Conservation (phyloP, 768 basidiomycete species). For the Kwoniella sp. region DNA sequence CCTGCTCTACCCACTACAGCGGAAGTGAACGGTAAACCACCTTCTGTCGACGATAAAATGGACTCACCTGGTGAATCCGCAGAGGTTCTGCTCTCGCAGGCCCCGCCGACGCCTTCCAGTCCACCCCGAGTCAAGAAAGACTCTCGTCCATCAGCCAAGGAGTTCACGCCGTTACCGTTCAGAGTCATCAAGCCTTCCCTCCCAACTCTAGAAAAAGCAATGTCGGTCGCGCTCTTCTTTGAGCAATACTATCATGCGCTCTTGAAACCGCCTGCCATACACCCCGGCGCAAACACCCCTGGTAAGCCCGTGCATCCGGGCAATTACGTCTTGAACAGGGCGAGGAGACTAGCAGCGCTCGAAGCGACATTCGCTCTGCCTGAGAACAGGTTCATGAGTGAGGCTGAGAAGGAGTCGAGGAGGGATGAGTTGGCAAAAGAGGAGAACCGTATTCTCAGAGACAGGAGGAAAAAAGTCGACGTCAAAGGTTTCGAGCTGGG, state of each 20-base stretch:
- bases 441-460: constrained; percentile 87
- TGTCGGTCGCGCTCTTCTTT: constrained; percentile 89
- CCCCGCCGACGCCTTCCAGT: constrained; percentile 10
- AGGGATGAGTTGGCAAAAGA: constrained; percentile 79
- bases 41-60: neutral
- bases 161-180: constrained; percentile 34
- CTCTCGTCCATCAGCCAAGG: constrained; percentile 17
- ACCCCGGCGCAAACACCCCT: constrained; percentile 58
- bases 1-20: constrained; percentile 12
- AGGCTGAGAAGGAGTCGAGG: constrained; percentile 70
- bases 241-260: constrained; percentile 56
- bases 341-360: constrained; percentile 80
- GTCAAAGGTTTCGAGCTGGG: constrained; percentile 82
- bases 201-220: constrained; percentile 88
- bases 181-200: constrained; percentile 75
- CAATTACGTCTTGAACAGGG: constrained; percentile 80
- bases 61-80: neutral
- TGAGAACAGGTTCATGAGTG: constrained; percentile 61
- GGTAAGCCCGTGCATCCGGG: constrained; percentile 72
- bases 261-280: constrained; percentile 45
- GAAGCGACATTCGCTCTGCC: constrained; percentile 71
- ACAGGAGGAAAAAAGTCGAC: constrained; percentile 77
- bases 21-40: neutral
- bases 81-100: neutral
- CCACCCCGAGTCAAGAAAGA: constrained; percentile 15